phyloP scores from a whole-genome alignment of 2,329 filamentous ascomycete genomes.

The Lasiodiplodia sp. region DNA sequence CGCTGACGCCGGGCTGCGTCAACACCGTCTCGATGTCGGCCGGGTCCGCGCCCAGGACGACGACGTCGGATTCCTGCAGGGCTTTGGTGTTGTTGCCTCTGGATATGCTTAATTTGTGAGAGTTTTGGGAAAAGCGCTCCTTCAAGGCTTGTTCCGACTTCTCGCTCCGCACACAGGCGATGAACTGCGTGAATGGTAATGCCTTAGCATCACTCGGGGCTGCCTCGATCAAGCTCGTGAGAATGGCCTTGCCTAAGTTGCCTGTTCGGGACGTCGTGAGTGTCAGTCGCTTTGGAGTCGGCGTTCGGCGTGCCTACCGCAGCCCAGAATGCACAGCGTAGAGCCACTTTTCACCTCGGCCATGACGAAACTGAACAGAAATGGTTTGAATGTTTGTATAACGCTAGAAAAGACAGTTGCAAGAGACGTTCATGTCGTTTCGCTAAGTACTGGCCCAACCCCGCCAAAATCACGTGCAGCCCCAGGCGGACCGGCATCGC shows the following conservation, averaged over 20 bases:
- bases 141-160: conserved; percentile 46
- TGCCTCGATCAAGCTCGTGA: conserved; percentile 44
- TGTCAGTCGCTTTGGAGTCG: no score
- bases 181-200: conserved; percentile 44
- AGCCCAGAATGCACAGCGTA: conserved; percentile 39
- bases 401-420: no score
- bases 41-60: conserved; percentile 59
- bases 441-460: background rate
- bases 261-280: conserved; percentile 37
- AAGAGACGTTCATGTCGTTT: background rate
- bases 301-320: conserved; percentile 34
- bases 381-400: background rate
- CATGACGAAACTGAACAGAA: background rate
- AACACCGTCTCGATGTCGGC: conserved; percentile 52
- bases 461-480: background rate
- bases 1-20: conserved; percentile 44
- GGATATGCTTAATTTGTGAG: conserved; percentile 42
- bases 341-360: conserved; percentile 11
- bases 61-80: conserved; percentile 47
- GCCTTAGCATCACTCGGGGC: conserved; percentile 26
- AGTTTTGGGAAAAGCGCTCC: conserved; percentile 42
- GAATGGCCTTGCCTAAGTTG: conserved; percentile 50
- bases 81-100: conserved; percentile 48
- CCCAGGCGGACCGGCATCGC: background rate
- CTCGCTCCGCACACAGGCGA: conserved; percentile 54